Base-by-base conservation (phyloP, 2,329 filamentous ascomycete species). In the Trichothecium roseum region DNA sequence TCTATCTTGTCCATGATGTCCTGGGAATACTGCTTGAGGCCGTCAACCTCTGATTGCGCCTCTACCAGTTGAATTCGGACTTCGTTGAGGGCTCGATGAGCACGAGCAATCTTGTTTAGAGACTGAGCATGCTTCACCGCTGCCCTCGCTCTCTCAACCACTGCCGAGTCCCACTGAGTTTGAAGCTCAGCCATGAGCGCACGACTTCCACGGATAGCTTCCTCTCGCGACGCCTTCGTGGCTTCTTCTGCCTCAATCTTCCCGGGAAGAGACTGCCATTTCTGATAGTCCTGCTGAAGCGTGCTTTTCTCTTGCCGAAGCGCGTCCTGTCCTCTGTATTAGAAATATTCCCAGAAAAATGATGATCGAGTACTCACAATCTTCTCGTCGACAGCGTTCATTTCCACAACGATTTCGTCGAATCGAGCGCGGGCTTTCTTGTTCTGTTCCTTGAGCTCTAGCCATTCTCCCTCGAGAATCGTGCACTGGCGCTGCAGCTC, bases 21-120 rank as follows among this genome's bases (percentile, higher is more conserved):
- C 8, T 55, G 47, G 45, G 86, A 85, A 39, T 78, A 78, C 13
- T 64, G 62, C 46, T 74, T 72, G n/a, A 95, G 64, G 5, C 73
- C 72, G 30, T 75, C 67, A 3, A 82, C 57, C 48, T 98, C 91
- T 0, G 87, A 95, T n/a, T 67, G 56, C 2, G 86, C 88, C 62
- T 98, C 91, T 20, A 93, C 72, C 1, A 73, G 62, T 41, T 77
- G 68, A 30, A 95, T 68, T 45, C 84, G 72, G 2, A 74, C 76
- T 47, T 88, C 78, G 13, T 88, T 57, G 9, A 85, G 60, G 12
- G 72, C 69, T 31, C 79, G 68, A 35, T 83, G 75, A 5, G 75
- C 67, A 33, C 64, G 56, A 12, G 74, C 72, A 30, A 94, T 69
- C 15, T 58, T 51, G n/a, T 70, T 67, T 7, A 93, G 69, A 4